Conservation (phyloP, 2,329 filamentous ascomycete genomes). For the Lachnellula subtilissima region DNA sequence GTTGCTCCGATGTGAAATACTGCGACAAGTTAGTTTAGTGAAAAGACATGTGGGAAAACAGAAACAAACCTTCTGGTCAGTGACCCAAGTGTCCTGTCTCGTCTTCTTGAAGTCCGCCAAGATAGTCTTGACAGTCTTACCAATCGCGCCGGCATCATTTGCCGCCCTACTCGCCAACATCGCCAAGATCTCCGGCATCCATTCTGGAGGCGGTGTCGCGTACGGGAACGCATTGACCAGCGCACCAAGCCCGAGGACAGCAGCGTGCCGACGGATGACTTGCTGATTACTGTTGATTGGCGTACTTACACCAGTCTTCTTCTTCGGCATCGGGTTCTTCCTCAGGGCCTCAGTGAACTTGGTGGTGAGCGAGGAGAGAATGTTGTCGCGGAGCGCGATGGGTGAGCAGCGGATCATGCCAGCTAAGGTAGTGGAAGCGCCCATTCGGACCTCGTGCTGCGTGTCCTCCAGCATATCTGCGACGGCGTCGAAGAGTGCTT, state of each 20-base stretch:
- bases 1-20: constrained; percentile 84
- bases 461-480: constrained; percentile 88
- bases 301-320: constrained; percentile 61
- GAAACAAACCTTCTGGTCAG: constrained; percentile 84
- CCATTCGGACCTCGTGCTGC: constrained; percentile 90
- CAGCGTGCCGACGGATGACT: constrained; percentile 79
- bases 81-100: constrained; percentile 95
- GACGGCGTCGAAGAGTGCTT: constrained; percentile 84
- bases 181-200: constrained; percentile 91
- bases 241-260: constrained; percentile 84
- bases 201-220: constrained; percentile 80
- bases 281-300: constrained; percentile 68
- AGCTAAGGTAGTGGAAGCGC: constrained; percentile 86
- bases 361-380: constrained; percentile 69
- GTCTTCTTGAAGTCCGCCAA: constrained; percentile 99
- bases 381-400: constrained; percentile 67
- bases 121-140: constrained; percentile 91
- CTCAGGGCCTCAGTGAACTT: constrained; percentile 75
- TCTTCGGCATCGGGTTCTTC: constrained; percentile 84
- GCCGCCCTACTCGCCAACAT: constrained; percentile 80
- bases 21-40: constrained; percentile 32
- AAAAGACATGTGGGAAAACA: neutral
- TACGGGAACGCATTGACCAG: constrained; percentile 96
- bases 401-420: constrained; percentile 99
- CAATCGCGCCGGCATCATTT: constrained; percentile 84